Conservation (phyloP, 495 filamentous ascomycete genomes). For the Bathelium albidoporum region DNA sequence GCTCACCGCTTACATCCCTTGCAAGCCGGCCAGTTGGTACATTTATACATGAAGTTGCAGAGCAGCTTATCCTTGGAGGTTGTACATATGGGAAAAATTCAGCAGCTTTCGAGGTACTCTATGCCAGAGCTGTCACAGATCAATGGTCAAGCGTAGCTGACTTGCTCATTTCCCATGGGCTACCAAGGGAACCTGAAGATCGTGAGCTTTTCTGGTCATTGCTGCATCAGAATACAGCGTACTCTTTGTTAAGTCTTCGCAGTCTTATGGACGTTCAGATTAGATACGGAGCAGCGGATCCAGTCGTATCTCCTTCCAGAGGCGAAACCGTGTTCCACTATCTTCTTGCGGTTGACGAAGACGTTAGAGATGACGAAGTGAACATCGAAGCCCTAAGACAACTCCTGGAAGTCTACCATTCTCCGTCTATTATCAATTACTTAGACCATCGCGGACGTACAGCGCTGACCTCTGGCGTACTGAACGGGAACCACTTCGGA, state of each 20-base stretch:
- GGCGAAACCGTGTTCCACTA: neutral
- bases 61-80: neutral
- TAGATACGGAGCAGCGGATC: neutral
- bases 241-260: neutral
- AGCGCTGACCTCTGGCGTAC: neutral
- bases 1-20: neutral
- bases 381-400: neutral
- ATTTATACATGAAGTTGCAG: neutral
- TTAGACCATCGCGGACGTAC: neutral
- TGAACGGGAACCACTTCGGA: neutral
- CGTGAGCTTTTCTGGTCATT: neutral
- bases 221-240: neutral
- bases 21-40: neutral
- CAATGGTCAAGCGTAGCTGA: neutral
- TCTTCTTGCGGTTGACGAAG: neutral
- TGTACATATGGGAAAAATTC: neutral
- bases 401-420: neutral
- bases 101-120: neutral
- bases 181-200: neutral
- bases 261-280: neutral
- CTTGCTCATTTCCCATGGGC: neutral
- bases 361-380: neutral
- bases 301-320: neutral
- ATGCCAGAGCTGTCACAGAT: neutral
- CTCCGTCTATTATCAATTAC: neutral